Conservation (phyloP, 2,329 filamentous ascomycete species). For the Colletotrichum sidae region DNA sequence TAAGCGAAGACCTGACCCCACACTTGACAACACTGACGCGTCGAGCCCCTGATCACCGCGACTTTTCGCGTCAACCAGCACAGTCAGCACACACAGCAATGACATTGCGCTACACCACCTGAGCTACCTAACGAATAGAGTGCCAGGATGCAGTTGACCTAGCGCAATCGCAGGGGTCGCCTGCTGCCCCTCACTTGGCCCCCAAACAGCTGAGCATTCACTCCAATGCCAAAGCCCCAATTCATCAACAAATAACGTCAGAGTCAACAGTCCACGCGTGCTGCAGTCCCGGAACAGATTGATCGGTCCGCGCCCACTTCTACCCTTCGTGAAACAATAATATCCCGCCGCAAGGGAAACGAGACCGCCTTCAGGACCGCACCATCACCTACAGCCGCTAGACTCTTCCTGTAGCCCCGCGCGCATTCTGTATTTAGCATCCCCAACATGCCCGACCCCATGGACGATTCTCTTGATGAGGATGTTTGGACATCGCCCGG, state of each 20-base stretch:
- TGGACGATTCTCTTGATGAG: constrained; percentile 60
- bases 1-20: constrained; percentile 31
- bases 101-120: neutral
- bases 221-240: constrained; percentile 32
- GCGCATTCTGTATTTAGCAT: neutral
- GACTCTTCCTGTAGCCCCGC: neutral
- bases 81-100: constrained; percentile 8
- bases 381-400: constrained; percentile 7
- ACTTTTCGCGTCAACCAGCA: constrained; percentile 35
- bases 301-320: neutral
- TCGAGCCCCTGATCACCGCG: constrained; percentile 28
- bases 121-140: no score
- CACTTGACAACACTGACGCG: constrained; percentile 17
- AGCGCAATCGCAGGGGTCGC: constrained; percentile 4
- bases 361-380: neutral
- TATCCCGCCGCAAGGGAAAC: neutral
- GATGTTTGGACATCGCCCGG: constrained; percentile 60
- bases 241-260: constrained; percentile 38
- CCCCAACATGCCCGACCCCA: constrained; percentile 56
- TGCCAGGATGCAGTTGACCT: no score
- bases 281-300: constrained; percentile 10
- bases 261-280: constrained; percentile 14
- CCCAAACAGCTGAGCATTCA: constrained; percentile 18
- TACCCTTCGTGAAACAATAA: neutral
- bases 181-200: constrained; percentile 21